These are phyloP conservation scores for Penicillium digitatum DNA, from an alignment of 2,329 filamentous ascomycete genomes.

Conservation along the genomic window DNA sequence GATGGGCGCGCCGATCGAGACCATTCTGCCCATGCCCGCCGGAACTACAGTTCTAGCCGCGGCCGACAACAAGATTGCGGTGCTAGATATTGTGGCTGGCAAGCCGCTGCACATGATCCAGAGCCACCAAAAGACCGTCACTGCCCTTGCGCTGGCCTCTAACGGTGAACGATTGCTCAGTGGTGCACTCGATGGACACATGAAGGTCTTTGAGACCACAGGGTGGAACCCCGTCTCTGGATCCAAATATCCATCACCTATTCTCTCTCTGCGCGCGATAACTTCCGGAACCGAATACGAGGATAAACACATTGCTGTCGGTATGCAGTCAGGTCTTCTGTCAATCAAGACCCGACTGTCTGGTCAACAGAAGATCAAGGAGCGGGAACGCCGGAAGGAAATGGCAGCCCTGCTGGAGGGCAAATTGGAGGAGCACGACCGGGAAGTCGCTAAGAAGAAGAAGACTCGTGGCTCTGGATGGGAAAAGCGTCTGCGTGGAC, in stretches of 20 bases:
- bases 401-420: slow-evolving; percentile 79
- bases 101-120: slow-evolving; percentile 80
- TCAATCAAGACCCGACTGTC: slow-evolving; percentile 85
- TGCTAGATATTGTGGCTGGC: slow-evolving; percentile 87
- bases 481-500: slow-evolving; percentile 61
- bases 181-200: slow-evolving; percentile 87
- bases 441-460: slow-evolving; percentile 66
- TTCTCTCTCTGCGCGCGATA: slow-evolving; percentile 78
- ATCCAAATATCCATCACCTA: slow-evolving; percentile 86
- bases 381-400: slow-evolving; percentile 73
- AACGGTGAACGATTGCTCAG: slow-evolving; percentile 76
- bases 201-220: slow-evolving; percentile 93
- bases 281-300: slow-evolving; percentile 63
- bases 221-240: slow-evolving; percentile 96
- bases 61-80: slow-evolving; percentile 79
- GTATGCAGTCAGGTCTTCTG: slow-evolving; percentile 90
- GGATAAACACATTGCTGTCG: slow-evolving; percentile 90
- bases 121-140: slow-evolving; percentile 98
- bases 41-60: slow-evolving; percentile 83
- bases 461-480: slow-evolving; percentile 55
- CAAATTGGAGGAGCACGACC: slow-evolving; percentile 72
- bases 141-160: slow-evolving; percentile 75
- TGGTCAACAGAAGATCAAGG: slow-evolving; percentile 71
- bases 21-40: slow-evolving; percentile 79
- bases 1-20: slow-evolving; percentile 83